A percentile compares a stretch with the other conserved stretches of the same genome.
Evolutionary conservation across 1,284 basidiomycete species (phyloP).

Genomic region (Coniferiporia sulphurascens): DNA sequence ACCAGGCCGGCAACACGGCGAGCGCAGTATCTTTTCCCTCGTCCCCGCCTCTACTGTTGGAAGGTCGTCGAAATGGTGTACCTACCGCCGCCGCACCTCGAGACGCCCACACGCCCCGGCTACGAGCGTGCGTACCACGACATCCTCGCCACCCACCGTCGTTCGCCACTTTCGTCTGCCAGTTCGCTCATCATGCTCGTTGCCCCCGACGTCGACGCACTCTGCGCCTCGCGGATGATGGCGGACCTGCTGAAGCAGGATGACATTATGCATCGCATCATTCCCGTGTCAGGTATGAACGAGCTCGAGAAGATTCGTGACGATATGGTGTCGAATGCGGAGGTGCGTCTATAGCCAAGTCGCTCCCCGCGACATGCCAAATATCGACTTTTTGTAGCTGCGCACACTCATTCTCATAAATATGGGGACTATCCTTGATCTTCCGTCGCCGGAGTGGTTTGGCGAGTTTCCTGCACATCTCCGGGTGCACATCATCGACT

Average conservation of each 20-base stretch:
- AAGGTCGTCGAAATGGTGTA: slow-evolving; percentile 51
- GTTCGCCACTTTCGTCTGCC: slow-evolving; percentile 69
- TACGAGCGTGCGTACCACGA: slow-evolving; percentile 80
- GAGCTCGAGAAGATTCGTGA: slow-evolving; percentile 65
- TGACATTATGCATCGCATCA: slow-evolving; percentile 86
- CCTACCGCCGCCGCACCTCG: slow-evolving; percentile 62
- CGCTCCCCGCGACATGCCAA: not conserved
- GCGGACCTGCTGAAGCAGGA: slow-evolving; percentile 90
- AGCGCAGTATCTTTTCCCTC: not conserved
- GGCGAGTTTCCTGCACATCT: slow-evolving; percentile 58
- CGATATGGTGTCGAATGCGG: slow-evolving; percentile 62
- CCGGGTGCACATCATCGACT: slow-evolving; percentile 91
- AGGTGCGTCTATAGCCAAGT: slow-evolving; percentile 45
- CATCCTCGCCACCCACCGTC: slow-evolving; percentile 70
- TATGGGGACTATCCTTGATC: slow-evolving; percentile 85
- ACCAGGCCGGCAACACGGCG: not conserved
- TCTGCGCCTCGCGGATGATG: slow-evolving; percentile 87
- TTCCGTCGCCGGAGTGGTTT: slow-evolving; percentile 72
- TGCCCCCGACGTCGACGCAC: slow-evolving; percentile 84
- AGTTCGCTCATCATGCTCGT: slow-evolving; percentile 83
- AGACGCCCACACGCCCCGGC: slow-evolving; percentile 50
- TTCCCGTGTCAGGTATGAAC: slow-evolving; percentile 87
- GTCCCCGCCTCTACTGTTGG: not conserved
- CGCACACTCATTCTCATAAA: slow-evolving; percentile 91
- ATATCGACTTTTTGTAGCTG: slow-evolving; percentile 46